Evolutionary conservation across 176 grass and related monocot species (phyloP), one percentile per base, ranked within the genome.

Genomic region (Raddia guianensis): DNA sequence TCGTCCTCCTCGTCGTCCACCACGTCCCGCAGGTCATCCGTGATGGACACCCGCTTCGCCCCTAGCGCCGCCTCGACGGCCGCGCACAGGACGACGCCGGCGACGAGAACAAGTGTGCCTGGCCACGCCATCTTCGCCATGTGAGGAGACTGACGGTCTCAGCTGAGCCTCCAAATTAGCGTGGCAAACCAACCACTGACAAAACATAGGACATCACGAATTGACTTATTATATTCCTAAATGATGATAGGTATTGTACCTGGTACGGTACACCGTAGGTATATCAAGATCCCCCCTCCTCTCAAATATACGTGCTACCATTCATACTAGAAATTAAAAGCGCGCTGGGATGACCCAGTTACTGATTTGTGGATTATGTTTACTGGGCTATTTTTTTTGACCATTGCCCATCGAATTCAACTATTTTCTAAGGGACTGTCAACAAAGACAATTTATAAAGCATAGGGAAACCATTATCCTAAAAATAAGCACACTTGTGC

Each of bases 1-100:
- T 95, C 93, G 75, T 98, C 95, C 76, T 98, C 92, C 68, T 95
- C 92, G 21, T 95, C 90, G 80, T 93, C 96, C 73, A 71, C 65
- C 66, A 98, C 92, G 88, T 95, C 92, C 64, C 85, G 87, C 37
- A 98, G 92, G 63, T 92, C 95, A 77, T 94, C 95, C 1, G 96
- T 75, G 58, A 98, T 91, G 68, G 72, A 63, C 55, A 84, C 68
- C 79, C 83, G 84, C 78, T 83, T 91, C 86, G 74, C 78, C 21
- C 80, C 93, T 9, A 20, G 43, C 57, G 58, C 80, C 79, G 72
- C 15, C 47, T 32, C 64, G 58, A 81, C 42, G 49, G 53, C 55
- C 6, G 69, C 49, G 80, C 72, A 81, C 51, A 94, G 84, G 15
- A 79, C 27, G 59, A 76, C 19, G 44, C 14, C 76, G 48, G 18